phyloP scores from a whole-genome alignment of 148 eudicot genomes.

The Amaranthus palmeri region DNA sequence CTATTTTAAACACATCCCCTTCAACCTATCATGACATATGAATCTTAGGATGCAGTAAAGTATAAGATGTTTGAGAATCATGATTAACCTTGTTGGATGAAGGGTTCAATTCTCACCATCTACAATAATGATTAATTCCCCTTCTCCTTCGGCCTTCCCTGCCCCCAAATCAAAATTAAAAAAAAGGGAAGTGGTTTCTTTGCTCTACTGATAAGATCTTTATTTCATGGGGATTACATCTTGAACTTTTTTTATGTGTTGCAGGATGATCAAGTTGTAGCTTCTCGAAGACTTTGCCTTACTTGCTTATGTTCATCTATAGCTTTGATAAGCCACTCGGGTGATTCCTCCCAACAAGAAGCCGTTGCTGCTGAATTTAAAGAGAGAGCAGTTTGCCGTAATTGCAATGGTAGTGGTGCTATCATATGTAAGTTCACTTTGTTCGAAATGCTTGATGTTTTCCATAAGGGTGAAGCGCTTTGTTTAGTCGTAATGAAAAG shows the following conservation, averaged over 20 bases:
- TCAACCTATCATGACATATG: no score
- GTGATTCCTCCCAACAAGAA: slow-evolving; percentile 33
- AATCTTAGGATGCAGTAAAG: no score
- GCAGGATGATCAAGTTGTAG: slow-evolving; percentile 45
- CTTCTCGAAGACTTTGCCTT: slow-evolving; percentile 64
- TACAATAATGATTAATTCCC: no score
- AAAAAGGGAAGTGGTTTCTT: neutral
- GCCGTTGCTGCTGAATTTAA: slow-evolving; percentile 57
- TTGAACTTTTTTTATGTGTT: neutral
- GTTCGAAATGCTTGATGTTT: neutral
- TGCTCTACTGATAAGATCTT: neutral
- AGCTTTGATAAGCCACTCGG: slow-evolving; percentile 37
- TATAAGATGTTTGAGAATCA: no score
- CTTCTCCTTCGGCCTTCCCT: no score
- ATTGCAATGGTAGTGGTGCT: slow-evolving; percentile 91
- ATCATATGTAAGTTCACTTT: slow-evolving; percentile 60
- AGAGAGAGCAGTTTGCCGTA: slow-evolving; percentile 66
- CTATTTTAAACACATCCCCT: no score
- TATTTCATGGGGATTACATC: neutral
- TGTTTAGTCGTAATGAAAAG: neutral
- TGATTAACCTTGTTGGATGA: no score
- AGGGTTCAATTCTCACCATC: no score
- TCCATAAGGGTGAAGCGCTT: neutral
- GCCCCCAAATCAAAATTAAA: neutral
- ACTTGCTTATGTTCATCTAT: slow-evolving; percentile 67